Base-by-base conservation (phyloP, 176 grass and related monocot genomes). In the Juncus inflexus region DNA sequence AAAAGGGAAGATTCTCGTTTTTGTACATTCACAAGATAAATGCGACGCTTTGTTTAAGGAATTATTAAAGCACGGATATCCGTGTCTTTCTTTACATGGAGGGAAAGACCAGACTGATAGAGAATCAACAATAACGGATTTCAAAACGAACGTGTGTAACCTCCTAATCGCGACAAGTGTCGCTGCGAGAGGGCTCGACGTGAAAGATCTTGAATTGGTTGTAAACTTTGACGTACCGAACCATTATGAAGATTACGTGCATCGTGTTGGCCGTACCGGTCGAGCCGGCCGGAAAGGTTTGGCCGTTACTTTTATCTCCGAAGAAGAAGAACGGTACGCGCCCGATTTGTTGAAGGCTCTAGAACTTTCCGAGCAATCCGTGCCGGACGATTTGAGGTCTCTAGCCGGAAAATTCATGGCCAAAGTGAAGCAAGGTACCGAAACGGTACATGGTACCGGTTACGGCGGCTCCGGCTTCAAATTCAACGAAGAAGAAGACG, bases 201-300 rank as follows among this genome's bases (percentile, higher is more conserved):
- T 91, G 42, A 97, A 91, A 70, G 88, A 97, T 45, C 94, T 97
- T 79, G 87, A 97, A 67, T 67, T 97, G 63, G 94, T 97, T 50
- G 72, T 91, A 37, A 97, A 97, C 75, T 97, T 86, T 84, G 88
- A 97, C 83, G 83, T 86, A 5, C 89, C 94, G 0, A 97, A 97
- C 62, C 94, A 97, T 69, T 97, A 97, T 61, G 94, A 97, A 77
- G 94, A 97, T 75, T 97, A 97, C 75, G 94, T 97, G 65, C 94
- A 97, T 65, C 94, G 94, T 58, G 94, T 97, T 62, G 88, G 94
- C 39, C 74, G 94, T 77, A 97, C 94, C 3, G 94, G 94, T 15
- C 88, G 94, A 42, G 94, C 94, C 63, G 94, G 94, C 12, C 76
- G 87, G 40, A 97, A 91, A 75, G 94, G 94, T 11, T 81, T 72